Base-by-base conservation (phyloP, 1,284 basidiomycete genomes). In the Microbotryum violaceum region DNA sequence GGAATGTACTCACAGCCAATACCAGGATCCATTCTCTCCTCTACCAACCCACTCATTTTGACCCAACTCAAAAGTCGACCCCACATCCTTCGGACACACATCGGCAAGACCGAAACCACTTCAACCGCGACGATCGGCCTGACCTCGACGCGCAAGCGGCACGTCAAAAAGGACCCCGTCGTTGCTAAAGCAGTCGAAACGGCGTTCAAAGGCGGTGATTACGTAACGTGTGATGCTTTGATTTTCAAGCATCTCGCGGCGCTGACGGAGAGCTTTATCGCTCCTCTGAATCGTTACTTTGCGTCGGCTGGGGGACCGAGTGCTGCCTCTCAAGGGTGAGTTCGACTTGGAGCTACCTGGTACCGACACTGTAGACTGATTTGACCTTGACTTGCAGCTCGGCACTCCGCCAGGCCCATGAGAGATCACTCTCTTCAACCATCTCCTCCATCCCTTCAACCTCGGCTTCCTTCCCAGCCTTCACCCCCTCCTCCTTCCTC, bases 1-100 rank as follows among this genome's bases (percentile, higher is more conserved):
- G 46, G 66, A 63, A 3, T 37, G 4, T 14, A 6, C 2, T 2
- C 4, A n/a, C 85, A 89, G 65, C 93, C 94, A 0, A 86, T 87
- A 70, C 78, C 87, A 0, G 94, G 93, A 0, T 77, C 91, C 0
- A 74, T 97, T 1, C 77, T 97, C 1, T 92, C 94, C 10, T 90
- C 93, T 1, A 97, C 94, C 9, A 98, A 97, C 71, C 94, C 94
- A 0, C 88, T 94, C 72, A 91, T 97, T 68, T 85, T 89, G 64
- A 87, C 86, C 64, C 85, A 86, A 1, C 94, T 91, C 68, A 80
- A 82, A 7, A 90, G 96, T 75, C 97, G 93, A 91, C 91, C 92
- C 2, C 91, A 98, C 75, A 79, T 90, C 58, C 73, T 82, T 49
- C 70, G 75, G 64, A 50, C 66, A 18, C 50, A 51, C 27, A n/a